Percentiles rank a stretch among this genome's conserved stretches.
These are phyloP conservation scores for Paramecium biaurelia DNA, from an alignment of 73 alveolate species.

Conservation along the genomic window DNA sequence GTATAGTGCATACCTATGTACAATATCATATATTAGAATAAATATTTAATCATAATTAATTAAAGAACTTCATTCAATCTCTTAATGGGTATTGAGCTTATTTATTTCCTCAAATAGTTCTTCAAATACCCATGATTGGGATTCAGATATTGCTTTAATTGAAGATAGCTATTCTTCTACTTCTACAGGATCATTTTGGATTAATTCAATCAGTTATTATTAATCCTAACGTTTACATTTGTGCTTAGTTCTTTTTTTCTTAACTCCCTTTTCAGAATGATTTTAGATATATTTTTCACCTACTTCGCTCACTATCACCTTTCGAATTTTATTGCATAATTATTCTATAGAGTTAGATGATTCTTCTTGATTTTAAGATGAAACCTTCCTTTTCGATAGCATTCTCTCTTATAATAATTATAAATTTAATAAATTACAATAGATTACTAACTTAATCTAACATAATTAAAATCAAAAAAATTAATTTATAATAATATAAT, in stretches of 20 bases:
- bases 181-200: not conserved
- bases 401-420: not conserved
- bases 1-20: not conserved
- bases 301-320: not conserved
- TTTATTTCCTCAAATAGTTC: not conserved
- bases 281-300: slow-evolving; percentile 9
- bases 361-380: slow-evolving; percentile 12
- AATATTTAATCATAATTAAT: slow-evolving; percentile 3
- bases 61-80: not conserved
- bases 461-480: not conserved
- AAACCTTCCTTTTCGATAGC: not conserved
- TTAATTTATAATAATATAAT: not conserved
- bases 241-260: not conserved
- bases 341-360: not conserved
- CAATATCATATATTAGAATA: not conserved
- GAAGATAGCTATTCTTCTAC: not conserved
- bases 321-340: not conserved
- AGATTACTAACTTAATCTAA: not conserved
- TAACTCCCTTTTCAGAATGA: not conserved
- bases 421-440: not conserved
- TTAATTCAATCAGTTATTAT: not conserved
- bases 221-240: not conserved
- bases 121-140: not conserved
- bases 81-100: not conserved
- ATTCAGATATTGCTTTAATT: not conserved